Evolutionary conservation across 139 green algal species (phyloP), one percentile per base, ranked within the genome.

Genomic region (Edaphochlamys debaryana): DNA sequence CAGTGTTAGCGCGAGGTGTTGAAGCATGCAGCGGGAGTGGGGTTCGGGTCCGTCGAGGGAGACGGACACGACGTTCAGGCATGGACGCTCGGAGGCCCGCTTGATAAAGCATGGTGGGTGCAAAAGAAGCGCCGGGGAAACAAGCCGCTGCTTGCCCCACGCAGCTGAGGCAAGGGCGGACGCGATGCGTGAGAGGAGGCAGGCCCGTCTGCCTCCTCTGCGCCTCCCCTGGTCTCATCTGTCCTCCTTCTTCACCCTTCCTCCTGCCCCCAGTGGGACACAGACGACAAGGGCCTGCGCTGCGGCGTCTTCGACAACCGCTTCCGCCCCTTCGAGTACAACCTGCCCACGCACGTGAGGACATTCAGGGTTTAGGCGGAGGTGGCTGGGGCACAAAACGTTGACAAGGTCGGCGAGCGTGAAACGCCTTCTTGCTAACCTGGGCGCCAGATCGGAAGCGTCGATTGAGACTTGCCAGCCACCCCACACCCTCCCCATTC

Each of bases 221-320:
- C 9, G 29, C 60, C 30, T n/a, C 30, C 11, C 29, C 30, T n/a
- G 8, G 38, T 11, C 29, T 6, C 17, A 9, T n/a, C 48, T 41
- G n/a, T 42, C 13, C 32, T 17, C 42, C 32, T 48, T 45, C 42
- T 38, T 29, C 69, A 27, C 19, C 66, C n/a, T 38, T 3, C n/a
- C 23, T 11, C 9, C 70, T 32, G 1, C 19, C 37, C n/a, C n/a
- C 73, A 80, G 73, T 80, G 56, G 73, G 62, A 71, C n/a, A 7
- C n/a, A 3, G 41, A 41, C 38, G 75, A 81, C 60, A 63, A 25
- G 60, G 75, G 75, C 40, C 63, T 60, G 37, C 62, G 62, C 22
- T 29, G 42, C 7, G 77, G 77, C 34, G 9, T 83, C 5, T 83
- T 83, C 34, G 77, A 83, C 42, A 83, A 83, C 64, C 77, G 77